Evolutionary conservation across 2,329 filamentous ascomycete genomes (phyloP).

Genomic region (Aspergillus uvarum): DNA sequence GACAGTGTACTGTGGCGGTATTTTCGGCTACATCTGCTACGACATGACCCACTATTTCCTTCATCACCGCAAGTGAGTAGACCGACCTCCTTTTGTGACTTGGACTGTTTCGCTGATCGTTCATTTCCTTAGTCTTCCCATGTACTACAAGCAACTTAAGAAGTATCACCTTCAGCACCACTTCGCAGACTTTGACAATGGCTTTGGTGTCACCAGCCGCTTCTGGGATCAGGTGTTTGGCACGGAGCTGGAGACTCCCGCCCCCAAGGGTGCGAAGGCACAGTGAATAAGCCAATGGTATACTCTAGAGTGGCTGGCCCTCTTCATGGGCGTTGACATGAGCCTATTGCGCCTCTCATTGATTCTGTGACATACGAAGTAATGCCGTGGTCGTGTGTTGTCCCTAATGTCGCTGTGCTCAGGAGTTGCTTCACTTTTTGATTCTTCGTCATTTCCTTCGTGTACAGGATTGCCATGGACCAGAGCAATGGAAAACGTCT

Average conservation of each 20-base stretch:
- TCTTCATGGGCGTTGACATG: neutral
- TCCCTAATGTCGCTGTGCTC: constrained; percentile 3
- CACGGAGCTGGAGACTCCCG: constrained; percentile 66
- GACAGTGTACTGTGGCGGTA: constrained; percentile 79
- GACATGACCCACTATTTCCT: constrained; percentile 98
- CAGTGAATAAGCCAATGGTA: constrained; percentile 26
- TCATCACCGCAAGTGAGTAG: constrained; percentile 78
- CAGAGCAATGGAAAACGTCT: neutral
- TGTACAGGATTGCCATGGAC: constrained; percentile 9
- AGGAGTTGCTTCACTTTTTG: neutral
- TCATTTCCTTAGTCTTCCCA: constrained; percentile 61
- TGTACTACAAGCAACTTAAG: constrained; percentile 89
- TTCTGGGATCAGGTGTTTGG: constrained; percentile 96
- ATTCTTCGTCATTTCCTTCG: neutral
- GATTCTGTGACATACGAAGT: constrained; percentile 15
- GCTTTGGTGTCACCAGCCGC: constrained; percentile 91
- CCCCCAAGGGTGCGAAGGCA: constrained; percentile 37
- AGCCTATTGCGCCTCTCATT: neutral
- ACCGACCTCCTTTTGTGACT: neutral
- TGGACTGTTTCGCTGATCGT: constrained; percentile 13
- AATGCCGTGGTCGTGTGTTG: constrained; percentile 13
- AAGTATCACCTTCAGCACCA: constrained; percentile 97
- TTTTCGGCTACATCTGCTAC: constrained; percentile 95
- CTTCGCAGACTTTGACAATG: constrained; percentile 96
- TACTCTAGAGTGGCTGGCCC: neutral